Evolutionary conservation across 139 green algal species (phyloP).

Genomic region (Pedinophyceae sp.): DNA sequence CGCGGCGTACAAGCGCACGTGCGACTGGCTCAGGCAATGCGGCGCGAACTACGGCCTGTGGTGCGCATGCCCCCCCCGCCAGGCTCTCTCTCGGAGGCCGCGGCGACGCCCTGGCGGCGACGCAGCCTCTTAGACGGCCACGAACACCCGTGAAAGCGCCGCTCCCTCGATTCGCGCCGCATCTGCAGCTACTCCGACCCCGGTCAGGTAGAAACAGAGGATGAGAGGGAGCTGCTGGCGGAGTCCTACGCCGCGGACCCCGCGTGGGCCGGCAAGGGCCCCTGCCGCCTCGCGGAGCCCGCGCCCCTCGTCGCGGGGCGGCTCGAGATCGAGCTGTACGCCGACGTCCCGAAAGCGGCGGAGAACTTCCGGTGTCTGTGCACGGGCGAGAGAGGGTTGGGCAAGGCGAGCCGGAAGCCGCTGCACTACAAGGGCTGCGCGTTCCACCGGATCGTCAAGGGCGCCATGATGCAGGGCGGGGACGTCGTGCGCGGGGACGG

Average conservation of each 20-base stretch:
- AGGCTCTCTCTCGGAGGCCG: background rate
- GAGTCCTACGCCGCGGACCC: constrained; percentile 33
- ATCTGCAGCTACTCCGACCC: too few species aligned
- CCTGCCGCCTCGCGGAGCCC: constrained; percentile 4
- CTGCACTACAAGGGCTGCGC: constrained; percentile 54
- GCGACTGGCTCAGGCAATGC: constrained; percentile 11
- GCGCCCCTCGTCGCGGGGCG: constrained; percentile 11
- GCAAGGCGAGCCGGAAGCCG: constrained; percentile 54
- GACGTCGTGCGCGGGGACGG: constrained; percentile 63
- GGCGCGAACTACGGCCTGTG: constrained; percentile 12
- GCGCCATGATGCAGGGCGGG: constrained; percentile 59
- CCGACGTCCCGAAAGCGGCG: constrained; percentile 30
- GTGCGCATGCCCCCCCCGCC: background rate
- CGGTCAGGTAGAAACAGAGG: constrained; percentile 2
- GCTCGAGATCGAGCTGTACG: constrained; percentile 24
- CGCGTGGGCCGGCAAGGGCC: constrained; percentile 19
- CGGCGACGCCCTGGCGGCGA: too few species aligned
- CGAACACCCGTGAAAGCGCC: too few species aligned
- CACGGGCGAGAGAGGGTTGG: constrained; percentile 53
- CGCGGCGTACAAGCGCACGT: constrained; percentile 16
- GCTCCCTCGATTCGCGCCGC: too few species aligned
- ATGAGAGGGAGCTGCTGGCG: constrained; percentile 20
- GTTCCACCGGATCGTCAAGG: constrained; percentile 60
- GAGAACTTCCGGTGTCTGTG: constrained; percentile 56
- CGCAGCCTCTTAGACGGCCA: too few species aligned